Percentiles rank a stretch among this genome's conserved stretches.
These are phyloP conservation scores for Naegleria fowleri DNA, from an alignment of 208 protist genomes.

Conservation along the genomic window DNA sequence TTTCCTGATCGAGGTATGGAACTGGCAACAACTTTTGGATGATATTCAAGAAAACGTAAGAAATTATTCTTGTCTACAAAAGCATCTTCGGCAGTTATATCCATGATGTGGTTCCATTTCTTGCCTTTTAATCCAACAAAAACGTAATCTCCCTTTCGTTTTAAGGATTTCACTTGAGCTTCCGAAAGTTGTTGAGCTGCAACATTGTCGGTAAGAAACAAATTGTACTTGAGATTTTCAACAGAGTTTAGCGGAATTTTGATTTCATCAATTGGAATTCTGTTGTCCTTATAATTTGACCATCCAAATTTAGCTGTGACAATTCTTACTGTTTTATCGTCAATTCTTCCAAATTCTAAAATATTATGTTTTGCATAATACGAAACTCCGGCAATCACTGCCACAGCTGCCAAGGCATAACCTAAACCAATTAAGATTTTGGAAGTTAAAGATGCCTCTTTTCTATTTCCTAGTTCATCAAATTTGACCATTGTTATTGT, in stretches of 20 bases:
- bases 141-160: not conserved
- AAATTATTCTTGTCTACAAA: not conserved
- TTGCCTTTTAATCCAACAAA: not conserved
- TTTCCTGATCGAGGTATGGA: not conserved
- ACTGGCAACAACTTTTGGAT: not conserved
- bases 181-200: not conserved
- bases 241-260: not conserved
- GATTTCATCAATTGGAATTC: not conserved
- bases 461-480: not conserved
- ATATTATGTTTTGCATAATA: conserved; percentile 19
- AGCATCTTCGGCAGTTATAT: not conserved
- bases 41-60: not conserved
- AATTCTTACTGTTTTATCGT: not conserved
- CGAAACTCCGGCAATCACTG: not conserved
- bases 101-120: not conserved
- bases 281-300: not conserved
- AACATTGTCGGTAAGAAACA: not conserved
- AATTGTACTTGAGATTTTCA: not conserved
- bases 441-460: not conserved
- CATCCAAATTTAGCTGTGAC: not conserved
- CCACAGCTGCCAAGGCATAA: not conserved
- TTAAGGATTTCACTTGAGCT: not conserved
- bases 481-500: not conserved
- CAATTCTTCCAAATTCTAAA: not conserved
- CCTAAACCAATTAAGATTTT: not conserved